A percentile compares a stretch with the other conserved stretches of the same genome.
phyloP scores from a whole-genome alignment of 2,329 filamentous ascomycete genomes.

The Dothideomycetidae sp. region DNA sequence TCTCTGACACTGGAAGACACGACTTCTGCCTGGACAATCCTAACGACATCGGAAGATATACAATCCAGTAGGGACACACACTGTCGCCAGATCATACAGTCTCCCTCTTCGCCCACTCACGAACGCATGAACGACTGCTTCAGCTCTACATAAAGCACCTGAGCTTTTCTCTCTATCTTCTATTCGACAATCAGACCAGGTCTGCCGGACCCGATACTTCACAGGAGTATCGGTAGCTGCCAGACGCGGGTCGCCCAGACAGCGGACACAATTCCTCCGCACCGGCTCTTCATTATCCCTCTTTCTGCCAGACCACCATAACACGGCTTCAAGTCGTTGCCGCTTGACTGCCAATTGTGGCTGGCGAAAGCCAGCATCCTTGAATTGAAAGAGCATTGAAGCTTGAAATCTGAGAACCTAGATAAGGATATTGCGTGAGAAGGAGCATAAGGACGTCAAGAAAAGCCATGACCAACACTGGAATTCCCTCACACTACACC shows the following conservation, averaged over 20 bases:
- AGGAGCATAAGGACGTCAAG: not conserved
- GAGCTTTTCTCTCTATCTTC: no score
- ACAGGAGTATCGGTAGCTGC: conserved; percentile 69
- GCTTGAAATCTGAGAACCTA: conserved; percentile 8
- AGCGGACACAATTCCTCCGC: conserved; percentile 76
- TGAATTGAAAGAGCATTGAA: conserved; percentile 35
- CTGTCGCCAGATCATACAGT: no score
- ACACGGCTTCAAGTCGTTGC: conserved; percentile 58
- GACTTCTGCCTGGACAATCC: no score
- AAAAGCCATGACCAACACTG: conserved; percentile 68
- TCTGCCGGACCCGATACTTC: conserved; percentile 74
- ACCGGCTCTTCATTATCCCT: conserved; percentile 67
- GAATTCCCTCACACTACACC: conserved; percentile 67
- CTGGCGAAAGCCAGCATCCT: conserved; percentile 77
- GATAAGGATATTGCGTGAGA: conserved; percentile 3
- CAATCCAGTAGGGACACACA: no score
- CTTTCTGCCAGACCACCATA: conserved; percentile 83
- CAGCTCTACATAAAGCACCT: no score
- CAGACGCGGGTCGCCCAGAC: conserved; percentile 45
- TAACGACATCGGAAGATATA: no score
- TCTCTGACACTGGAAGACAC: no score
- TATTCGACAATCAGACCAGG: conserved; percentile 28
- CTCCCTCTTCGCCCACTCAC: no score
- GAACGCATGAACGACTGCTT: no score
- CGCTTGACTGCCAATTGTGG: conserved; percentile 42